phyloP scores from a whole-genome alignment of 495 filamentous ascomycete species.

The Podospora australis region DNA sequence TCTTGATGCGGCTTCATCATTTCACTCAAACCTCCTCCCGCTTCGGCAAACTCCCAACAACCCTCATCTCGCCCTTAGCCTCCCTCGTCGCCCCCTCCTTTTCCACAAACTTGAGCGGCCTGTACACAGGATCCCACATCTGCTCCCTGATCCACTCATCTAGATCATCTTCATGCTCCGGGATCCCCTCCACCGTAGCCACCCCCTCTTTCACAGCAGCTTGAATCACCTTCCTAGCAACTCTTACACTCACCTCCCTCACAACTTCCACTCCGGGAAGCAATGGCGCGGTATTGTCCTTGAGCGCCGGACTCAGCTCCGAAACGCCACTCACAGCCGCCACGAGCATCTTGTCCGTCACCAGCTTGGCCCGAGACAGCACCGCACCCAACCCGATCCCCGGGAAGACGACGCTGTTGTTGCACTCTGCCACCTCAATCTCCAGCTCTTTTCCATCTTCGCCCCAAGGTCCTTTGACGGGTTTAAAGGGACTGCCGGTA shows the following conservation, averaged over 20 bases:
- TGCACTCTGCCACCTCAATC: conserved; percentile 75
- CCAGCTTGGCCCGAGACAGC: conserved; percentile 52
- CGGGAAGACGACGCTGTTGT: conserved; percentile 83
- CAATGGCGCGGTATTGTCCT: conserved; percentile 43
- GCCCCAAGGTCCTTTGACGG: conserved; percentile 57
- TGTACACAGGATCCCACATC: conserved; percentile 82
- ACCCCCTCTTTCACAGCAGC: conserved; percentile 64
- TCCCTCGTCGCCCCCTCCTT: conserved; percentile 41
- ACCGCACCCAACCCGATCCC: conserved; percentile 79
- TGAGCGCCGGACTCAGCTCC: conserved; percentile 59
- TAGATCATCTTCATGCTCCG: conserved; percentile 50
- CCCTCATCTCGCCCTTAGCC: conserved; percentile 56
- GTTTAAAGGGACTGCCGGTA: conserved; percentile 77
- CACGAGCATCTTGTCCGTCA: conserved; percentile 77
- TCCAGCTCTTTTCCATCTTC: conserved; percentile 49
- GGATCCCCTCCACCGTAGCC: conserved; percentile 54
- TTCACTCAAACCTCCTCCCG: too few species aligned
- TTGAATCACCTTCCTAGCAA: conserved; percentile 73
- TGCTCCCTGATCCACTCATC: conserved; percentile 80
- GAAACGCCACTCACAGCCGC: conserved; percentile 71
- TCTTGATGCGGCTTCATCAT: too few species aligned
- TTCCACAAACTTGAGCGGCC: conserved; percentile 53
- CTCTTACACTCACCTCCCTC: conserved; percentile 66
- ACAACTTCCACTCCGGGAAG: conserved; percentile 74
- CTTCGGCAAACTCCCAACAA: conserved; percentile 31